phyloP scores from a whole-genome alignment of 257 asterid species.

The Nicotiana paniculata region DNA sequence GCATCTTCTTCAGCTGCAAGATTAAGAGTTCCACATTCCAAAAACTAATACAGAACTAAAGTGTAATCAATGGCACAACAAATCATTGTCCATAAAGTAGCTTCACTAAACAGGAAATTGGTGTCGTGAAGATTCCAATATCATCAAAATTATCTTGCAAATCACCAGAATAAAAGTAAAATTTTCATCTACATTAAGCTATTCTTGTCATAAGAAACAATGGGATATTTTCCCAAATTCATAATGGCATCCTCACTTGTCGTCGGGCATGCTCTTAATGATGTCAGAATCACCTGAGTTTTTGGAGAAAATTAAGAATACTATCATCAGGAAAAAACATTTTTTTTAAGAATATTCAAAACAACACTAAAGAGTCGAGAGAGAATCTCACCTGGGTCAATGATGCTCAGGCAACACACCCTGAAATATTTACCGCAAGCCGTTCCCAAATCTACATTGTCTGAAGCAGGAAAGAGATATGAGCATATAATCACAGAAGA shows the following conservation, averaged over 20 bases:
- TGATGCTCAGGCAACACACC: constrained; percentile 69
- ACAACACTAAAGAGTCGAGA: not conserved
- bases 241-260: constrained; percentile 24
- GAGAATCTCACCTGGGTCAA: constrained; percentile 46
- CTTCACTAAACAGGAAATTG: not conserved
- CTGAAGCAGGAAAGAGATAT: constrained; percentile 17
- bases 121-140: not conserved
- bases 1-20: not conserved
- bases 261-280: constrained; percentile 52
- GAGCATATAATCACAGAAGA: not conserved
- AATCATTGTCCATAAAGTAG: not conserved
- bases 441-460: constrained; percentile 70
- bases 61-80: not conserved
- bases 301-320: not conserved
- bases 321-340: not conserved
- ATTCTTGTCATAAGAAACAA: not conserved
- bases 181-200: not conserved
- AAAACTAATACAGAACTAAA: not conserved
- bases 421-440: constrained; percentile 71
- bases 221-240: not conserved
- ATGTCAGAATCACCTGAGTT: constrained; percentile 70
- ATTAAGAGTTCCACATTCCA: not conserved
- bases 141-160: not conserved
- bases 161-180: not conserved
- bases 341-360: not conserved